Conservation (phyloP, 805 yeast genomes). For the Wickerhamomyces strasburgensis region DNA sequence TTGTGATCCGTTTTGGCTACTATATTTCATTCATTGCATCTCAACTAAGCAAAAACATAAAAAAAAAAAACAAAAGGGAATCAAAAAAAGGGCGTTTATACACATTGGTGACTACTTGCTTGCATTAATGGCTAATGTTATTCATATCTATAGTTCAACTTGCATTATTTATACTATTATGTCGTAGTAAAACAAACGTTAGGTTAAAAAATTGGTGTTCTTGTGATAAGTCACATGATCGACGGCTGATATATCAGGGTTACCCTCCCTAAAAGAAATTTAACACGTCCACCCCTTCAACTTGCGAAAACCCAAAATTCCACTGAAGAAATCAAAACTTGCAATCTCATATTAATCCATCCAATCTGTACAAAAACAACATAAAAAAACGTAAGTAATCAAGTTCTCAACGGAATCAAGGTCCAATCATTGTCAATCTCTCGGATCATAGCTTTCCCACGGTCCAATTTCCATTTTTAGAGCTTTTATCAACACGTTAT, state of each 20-base stretch:
- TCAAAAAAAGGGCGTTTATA: neutral
- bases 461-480: too few relatives aligned
- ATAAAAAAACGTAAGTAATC: neutral
- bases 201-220: too few relatives aligned
- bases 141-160: neutral
- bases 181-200: too few relatives aligned
- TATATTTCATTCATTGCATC: too few relatives aligned
- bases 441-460: too few relatives aligned
- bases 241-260: too few relatives aligned
- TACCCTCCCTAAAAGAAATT: constrained; percentile 8
- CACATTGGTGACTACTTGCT: neutral
- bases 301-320: constrained; percentile 5
- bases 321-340: constrained; percentile 4
- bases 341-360: neutral
- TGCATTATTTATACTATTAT: neutral
- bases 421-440: too few relatives aligned
- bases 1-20: too few relatives aligned
- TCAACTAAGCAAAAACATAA: neutral
- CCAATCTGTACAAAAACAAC: neutral
- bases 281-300: constrained; percentile 19
- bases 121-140: neutral
- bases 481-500: too few relatives aligned
- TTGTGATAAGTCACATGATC: neutral
- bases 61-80: neutral
- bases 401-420: neutral